Evolutionary conservation across 2,329 filamentous ascomycete genomes (phyloP).

Genomic region (Diplodia corticola): DNA sequence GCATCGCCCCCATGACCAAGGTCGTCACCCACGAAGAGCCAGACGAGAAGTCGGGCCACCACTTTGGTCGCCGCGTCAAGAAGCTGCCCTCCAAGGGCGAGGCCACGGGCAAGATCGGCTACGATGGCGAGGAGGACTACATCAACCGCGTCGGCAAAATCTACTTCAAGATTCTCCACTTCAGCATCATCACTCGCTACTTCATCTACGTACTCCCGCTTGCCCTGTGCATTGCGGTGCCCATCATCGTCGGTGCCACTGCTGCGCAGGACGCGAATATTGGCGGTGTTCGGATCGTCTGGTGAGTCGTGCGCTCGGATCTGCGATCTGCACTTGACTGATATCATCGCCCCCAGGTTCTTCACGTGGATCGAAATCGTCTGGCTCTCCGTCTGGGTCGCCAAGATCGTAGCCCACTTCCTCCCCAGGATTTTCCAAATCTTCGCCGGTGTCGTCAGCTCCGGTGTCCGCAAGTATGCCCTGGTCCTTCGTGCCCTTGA

Average conservation of each 20-base stretch:
- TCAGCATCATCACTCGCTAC: constrained; percentile 64
- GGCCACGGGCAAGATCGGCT: constrained; percentile 30
- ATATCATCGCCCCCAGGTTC: constrained; percentile 41
- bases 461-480: constrained; percentile 64
- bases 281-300: constrained; percentile 57
- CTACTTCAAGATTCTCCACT: constrained; percentile 62
- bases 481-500: constrained; percentile 59
- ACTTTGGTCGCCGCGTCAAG: constrained; percentile 36
- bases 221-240: constrained; percentile 59
- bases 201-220: constrained; percentile 63
- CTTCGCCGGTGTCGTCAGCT: constrained; percentile 63
- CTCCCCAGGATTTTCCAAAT: constrained; percentile 62
- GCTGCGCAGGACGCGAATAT: constrained; percentile 50
- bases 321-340: constrained; percentile 12
- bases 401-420: constrained; percentile 60
- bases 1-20: constrained; percentile 37
- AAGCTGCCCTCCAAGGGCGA: constrained; percentile 40
- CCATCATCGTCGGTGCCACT: constrained; percentile 63
- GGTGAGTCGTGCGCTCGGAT: constrained; percentile 31
- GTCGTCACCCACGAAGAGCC: constrained; percentile 25
- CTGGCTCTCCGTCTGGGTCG: constrained; percentile 64
- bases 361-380: constrained; percentile 66
- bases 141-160: constrained; percentile 60
- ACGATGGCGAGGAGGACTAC: constrained; percentile 54
- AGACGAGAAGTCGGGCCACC: constrained; percentile 22